Evolutionary conservation across 2,329 filamentous ascomycete genomes (phyloP), one percentile per base, ranked within the genome.

Genomic region (Amesomyces nigricolor): DNA sequence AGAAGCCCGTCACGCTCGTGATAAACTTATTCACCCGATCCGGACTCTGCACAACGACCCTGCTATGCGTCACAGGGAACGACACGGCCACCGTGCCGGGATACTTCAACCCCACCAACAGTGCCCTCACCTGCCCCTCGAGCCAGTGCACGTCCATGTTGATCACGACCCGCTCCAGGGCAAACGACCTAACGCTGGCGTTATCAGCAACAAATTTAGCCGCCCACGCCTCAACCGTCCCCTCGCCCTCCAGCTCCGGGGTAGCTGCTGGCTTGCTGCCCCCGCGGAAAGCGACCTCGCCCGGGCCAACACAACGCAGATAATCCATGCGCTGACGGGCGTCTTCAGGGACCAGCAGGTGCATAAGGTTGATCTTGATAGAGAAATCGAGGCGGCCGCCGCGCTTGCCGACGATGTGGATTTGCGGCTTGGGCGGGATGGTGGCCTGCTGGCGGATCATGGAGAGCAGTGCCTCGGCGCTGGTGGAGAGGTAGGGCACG

Each of bases 131-230:
- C 59, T 79, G 75, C 8, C 79, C 78, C 63, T 81, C 78, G 13
- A 82, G 66, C 73, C 78, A 81, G 52, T 68, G 68, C n/a, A 72
- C 73, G 62, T 82, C 78, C 56, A 81, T 71, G 63, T 83, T 82
- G 17, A 73, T 75, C 11, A 82, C 76, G 30, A 74, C 73, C 2
- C 80, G 72, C 60, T 80, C 76, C 7, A 82, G 69, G 8, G 70
- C 68, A 61, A 83, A 82, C 7, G 70, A 69, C 67, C 78, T 79
- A 63, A 76, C 70, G 6, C 66, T 59, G 8, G 72, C 70, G 32
- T 66, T 60, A 62, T 80, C 77, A 51, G 74, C 69, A n/a, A 78
- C 67, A 60, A 73, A 80, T 7, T 71, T 69, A 10, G 71, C 69
- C 54, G 74, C 77, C 77, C 78, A 80, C 50, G 72, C 75, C 45